Conservation (phyloP, 352 stramenopile genomes). For the Phytophthora sp. region DNA sequence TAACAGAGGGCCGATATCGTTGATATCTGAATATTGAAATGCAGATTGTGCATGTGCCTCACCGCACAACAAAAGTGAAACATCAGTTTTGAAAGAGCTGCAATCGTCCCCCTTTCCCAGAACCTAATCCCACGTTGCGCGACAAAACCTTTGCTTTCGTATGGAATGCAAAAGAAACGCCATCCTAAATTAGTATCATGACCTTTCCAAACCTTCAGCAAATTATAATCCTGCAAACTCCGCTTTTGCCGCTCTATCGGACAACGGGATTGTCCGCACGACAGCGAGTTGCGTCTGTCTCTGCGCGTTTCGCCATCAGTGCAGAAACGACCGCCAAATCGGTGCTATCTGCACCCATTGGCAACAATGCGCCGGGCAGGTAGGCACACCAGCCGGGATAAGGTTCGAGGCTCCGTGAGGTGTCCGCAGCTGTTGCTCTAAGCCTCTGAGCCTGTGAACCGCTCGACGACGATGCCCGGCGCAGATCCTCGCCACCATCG, state of each 20-base stretch:
- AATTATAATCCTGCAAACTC: too few species aligned
- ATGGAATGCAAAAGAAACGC: neutral
- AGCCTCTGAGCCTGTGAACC: neutral
- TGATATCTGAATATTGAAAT: too few species aligned
- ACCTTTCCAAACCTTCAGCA: too few species aligned
- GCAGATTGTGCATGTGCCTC: too few species aligned
- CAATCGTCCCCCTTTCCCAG: slow-evolving; percentile 13
- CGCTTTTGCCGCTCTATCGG: too few species aligned
- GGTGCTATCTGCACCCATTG: neutral
- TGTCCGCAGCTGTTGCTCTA: neutral
- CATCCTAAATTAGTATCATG: neutral
- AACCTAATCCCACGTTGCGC: slow-evolving; percentile 1
- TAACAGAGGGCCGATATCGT: too few species aligned
- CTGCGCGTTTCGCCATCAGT: slow-evolving; percentile 29
- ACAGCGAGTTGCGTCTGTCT: slow-evolving; percentile 19
- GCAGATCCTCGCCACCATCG: neutral
- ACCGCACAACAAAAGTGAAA: neutral
- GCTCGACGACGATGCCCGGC: neutral
- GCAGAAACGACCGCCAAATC: slow-evolving; percentile 18
- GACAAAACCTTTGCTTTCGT: slow-evolving; percentile 3
- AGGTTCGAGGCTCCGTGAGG: slow-evolving; percentile 21
- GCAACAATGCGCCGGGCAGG: too few species aligned
- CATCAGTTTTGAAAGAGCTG: neutral
- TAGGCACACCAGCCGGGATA: slow-evolving; percentile 8
- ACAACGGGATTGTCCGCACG: slow-evolving; percentile 8